Evolutionary conservation across 805 yeast species (phyloP).

Genomic region (Metschnikowia aberdeeniae): DNA sequence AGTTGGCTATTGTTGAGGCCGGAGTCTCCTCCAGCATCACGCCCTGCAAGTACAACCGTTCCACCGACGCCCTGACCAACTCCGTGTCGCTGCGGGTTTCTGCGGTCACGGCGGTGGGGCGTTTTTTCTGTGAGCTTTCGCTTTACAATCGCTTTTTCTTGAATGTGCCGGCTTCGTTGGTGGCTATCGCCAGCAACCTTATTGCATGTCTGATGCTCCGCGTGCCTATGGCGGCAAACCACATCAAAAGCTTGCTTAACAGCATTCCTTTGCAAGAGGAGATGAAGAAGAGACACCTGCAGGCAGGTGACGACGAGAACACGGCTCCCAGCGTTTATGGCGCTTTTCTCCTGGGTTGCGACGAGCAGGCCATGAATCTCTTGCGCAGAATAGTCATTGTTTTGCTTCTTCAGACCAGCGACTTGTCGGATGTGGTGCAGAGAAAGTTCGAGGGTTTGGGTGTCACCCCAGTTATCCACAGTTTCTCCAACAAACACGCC

Average conservation of each 20-base stretch:
- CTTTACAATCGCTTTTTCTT: constrained; percentile 48
- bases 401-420: constrained; percentile 40
- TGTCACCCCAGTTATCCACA: constrained; percentile 45
- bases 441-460: constrained; percentile 51
- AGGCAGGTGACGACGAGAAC: constrained; percentile 38
- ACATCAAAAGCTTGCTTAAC: constrained; percentile 11
- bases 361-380: constrained; percentile 31
- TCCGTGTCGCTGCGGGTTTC: constrained; percentile 32
- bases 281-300: constrained; percentile 7
- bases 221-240: constrained; percentile 36
- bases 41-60: constrained; percentile 24
- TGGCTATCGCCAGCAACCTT: constrained; percentile 47
- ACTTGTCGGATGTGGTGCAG: constrained; percentile 48
- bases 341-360: constrained; percentile 48
- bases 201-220: constrained; percentile 53
- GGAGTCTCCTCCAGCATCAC: constrained; percentile 21
- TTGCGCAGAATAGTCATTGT: constrained; percentile 41
- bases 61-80: constrained; percentile 7
- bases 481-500: constrained; percentile 20
- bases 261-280: constrained; percentile 3
- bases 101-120: constrained; percentile 52
- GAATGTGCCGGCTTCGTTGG: constrained; percentile 42
- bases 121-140: constrained; percentile 53
- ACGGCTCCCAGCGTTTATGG: constrained; percentile 38
- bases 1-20: constrained; percentile 38